A percentile compares a stretch with the other conserved stretches of the same genome.
phyloP scores from a whole-genome alignment of 1,139 yeast genomes.

The Starmera stellimalicola region DNA sequence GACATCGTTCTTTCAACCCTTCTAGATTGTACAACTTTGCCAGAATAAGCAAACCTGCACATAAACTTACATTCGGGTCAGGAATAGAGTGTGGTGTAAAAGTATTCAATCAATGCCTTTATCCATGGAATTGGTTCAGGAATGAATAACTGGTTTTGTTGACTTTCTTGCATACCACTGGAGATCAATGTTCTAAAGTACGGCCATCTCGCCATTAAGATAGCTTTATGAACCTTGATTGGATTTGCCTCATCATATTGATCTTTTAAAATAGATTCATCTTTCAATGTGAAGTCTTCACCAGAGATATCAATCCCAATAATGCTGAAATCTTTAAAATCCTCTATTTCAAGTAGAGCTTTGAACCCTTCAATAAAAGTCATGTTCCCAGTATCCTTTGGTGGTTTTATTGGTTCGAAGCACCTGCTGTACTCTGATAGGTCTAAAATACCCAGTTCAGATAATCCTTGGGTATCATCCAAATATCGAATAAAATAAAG shows the following conservation, averaged over 20 bases:
- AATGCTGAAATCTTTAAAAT: conserved; percentile 37
- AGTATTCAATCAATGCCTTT: conserved; percentile 33
- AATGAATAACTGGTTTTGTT: conserved; percentile 35
- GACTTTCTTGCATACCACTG: conserved; percentile 48
- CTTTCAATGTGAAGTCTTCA: not conserved
- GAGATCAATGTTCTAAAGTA: conserved; percentile 40
- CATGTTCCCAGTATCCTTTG: too few species aligned
- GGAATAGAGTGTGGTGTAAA: conserved; percentile 40
- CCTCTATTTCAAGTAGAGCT: conserved; percentile 17
- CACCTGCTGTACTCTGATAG: not conserved
- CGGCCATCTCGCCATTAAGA: conserved; percentile 51
- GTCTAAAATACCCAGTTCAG: not conserved
- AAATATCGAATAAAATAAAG: conserved; percentile 35
- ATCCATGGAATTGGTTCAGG: conserved; percentile 46
- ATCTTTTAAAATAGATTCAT: not conserved
- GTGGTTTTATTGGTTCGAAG: not conserved
- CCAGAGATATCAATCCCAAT: conserved; percentile 23
- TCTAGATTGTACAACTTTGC: conserved; percentile 45
- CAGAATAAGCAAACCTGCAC: conserved; percentile 38
- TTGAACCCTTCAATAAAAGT: too few species aligned
- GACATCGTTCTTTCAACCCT: conserved; percentile 31
- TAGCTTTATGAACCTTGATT: conserved; percentile 38
- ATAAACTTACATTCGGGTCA: conserved; percentile 25
- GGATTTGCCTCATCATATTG: conserved; percentile 23
- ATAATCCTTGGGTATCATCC: conserved; percentile 13